A percentile compares a stretch with the other conserved stretches of the same genome.
Conservation (phyloP, 2,329 filamentous ascomycete genomes). For the Trichoderma atrobrunneum region DNA sequence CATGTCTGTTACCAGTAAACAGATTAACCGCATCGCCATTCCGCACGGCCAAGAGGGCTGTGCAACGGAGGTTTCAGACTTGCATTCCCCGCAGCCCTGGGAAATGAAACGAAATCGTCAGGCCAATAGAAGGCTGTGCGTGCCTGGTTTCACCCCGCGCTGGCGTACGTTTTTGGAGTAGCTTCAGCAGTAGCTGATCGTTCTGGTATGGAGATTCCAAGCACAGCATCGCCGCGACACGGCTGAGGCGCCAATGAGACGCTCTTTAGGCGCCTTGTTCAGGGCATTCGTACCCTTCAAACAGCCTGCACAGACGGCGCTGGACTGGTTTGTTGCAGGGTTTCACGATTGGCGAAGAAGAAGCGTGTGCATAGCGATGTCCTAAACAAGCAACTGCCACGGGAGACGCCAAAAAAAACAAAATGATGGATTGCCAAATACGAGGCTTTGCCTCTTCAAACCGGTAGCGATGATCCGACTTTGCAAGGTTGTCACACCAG, state of each 20-base stretch:
- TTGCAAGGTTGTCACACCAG: background rate
- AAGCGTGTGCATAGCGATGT: background rate
- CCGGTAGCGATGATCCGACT: background rate
- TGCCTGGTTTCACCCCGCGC: conserved; percentile 13
- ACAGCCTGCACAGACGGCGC: background rate
- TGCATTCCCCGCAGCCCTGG: conserved; percentile 9
- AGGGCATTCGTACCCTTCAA: background rate
- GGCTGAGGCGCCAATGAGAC: conserved; percentile 6
- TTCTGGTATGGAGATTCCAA: background rate
- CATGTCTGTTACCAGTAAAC: background rate
- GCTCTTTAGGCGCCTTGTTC: background rate
- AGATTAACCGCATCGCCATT: conserved; percentile 4
- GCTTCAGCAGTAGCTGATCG: background rate
- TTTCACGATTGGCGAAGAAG: background rate
- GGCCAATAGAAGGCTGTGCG: background rate
- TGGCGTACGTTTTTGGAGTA: conserved; percentile 8
- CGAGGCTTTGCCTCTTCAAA: background rate
- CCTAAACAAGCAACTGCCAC: background rate
- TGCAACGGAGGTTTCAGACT: conserved; percentile 15
- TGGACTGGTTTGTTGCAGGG: background rate
- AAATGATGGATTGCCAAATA: background rate
- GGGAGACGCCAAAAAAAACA: background rate
- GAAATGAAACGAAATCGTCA: conserved; percentile 5
- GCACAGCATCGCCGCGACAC: background rate
- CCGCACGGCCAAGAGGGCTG: conserved; percentile 1